Evolutionary conservation across 805 yeast species (phyloP).

Genomic region (Hanseniaspora meyeri): DNA sequence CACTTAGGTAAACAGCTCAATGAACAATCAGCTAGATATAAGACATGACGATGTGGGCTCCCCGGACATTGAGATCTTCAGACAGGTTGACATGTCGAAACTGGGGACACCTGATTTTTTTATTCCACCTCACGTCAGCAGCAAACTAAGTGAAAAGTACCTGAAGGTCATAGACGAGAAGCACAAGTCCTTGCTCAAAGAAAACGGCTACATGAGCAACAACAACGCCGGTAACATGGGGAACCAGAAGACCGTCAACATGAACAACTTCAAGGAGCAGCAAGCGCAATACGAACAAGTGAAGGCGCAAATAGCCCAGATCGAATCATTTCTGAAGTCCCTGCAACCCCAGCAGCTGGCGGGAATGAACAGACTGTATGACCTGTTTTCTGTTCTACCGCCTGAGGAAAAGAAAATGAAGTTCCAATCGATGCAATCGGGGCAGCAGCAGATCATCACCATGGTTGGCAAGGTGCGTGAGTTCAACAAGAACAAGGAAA

Average conservation of each 20-base stretch:
- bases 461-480: slow-evolving; percentile 10
- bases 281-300: background rate
- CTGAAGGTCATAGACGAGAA: slow-evolving; percentile 10
- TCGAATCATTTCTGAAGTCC: slow-evolving; percentile 1
- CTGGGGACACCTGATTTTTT: slow-evolving; percentile 10
- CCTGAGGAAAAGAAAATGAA: slow-evolving; percentile 3
- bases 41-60: background rate
- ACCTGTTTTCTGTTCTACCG: background rate
- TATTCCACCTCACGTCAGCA: slow-evolving; percentile 10
- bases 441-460: slow-evolving; percentile 8
- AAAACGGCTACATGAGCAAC: slow-evolving; percentile 5
- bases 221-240: background rate
- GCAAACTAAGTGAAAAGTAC: slow-evolving; percentile 6
- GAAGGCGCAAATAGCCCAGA: slow-evolving; percentile 4
- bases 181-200: slow-evolving; percentile 4
- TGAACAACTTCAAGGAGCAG: background rate
- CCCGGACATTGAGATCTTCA: slow-evolving; percentile 11
- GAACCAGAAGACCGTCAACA: background rate
- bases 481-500: slow-evolving; percentile 7
- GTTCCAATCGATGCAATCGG: slow-evolving; percentile 4
- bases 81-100: slow-evolving; percentile 12
- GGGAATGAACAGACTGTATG: slow-evolving; percentile 5
- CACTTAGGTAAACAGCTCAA: background rate
- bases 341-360: slow-evolving; percentile 10
- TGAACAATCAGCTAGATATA: slow-evolving; percentile 1